These are phyloP conservation scores for Trichopus zeylanicus DNA, from an alignment of 116 monocot genomes.

Conservation along the genomic window DNA sequence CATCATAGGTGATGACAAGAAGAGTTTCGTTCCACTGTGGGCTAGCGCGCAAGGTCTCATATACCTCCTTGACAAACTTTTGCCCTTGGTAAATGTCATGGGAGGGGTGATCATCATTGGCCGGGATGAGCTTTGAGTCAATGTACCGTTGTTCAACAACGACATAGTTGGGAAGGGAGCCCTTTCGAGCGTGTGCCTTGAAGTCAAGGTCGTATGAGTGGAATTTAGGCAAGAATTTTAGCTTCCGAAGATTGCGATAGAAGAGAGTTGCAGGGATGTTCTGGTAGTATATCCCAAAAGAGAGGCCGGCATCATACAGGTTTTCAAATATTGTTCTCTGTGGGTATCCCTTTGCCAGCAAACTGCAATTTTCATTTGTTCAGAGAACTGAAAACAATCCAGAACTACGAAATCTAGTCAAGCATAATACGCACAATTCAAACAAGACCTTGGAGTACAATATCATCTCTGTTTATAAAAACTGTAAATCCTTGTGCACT, in stretches of 20 bases:
- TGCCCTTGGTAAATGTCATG: conserved; percentile 52
- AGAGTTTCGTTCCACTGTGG: conserved; percentile 55
- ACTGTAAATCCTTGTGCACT: too few relatives aligned
- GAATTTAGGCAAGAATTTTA: conserved; percentile 29
- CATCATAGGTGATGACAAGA: conserved; percentile 50
- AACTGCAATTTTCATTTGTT: background rate
- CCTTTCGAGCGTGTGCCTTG: conserved; percentile 26
- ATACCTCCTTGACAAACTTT: conserved; percentile 42
- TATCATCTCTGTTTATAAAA: too few relatives aligned
- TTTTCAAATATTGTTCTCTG: conserved; percentile 45
- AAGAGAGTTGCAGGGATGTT: conserved; percentile 17
- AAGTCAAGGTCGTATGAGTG: conserved; percentile 26
- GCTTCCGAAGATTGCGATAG: conserved; percentile 36
- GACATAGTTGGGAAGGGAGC: conserved; percentile 41
- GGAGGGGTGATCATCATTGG: conserved; percentile 57
- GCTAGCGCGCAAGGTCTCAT: conserved; percentile 35
- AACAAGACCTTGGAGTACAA: too few relatives aligned
- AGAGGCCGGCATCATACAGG: conserved; percentile 26
- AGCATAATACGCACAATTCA: too few relatives aligned
- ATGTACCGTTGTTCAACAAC: conserved; percentile 52
- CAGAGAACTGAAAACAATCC: background rate
- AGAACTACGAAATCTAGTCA: too few relatives aligned
- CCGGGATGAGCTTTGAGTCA: conserved; percentile 29
- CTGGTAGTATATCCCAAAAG: conserved; percentile 24
- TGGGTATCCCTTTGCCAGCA: conserved; percentile 26